A percentile compares a stretch with the other conserved stretches of the same genome.
These are phyloP conservation scores for Pestalotiopsis sp. DNA, from an alignment of 2,329 filamentous ascomycete genomes.

Conservation along the genomic window DNA sequence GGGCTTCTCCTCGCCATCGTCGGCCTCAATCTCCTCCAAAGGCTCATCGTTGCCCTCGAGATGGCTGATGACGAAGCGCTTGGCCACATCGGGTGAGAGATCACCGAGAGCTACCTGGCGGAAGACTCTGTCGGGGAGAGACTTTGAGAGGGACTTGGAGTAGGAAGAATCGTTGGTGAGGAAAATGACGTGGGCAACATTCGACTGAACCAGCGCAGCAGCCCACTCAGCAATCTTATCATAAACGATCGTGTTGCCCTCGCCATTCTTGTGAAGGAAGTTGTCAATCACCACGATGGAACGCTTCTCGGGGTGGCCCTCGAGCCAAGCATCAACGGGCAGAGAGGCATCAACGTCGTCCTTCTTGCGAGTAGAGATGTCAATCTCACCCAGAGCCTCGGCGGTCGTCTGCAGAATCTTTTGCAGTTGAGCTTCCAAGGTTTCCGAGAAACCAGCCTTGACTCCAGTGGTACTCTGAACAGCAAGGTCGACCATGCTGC, in stretches of 20 bases:
- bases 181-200: conserved; percentile 93
- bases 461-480: conserved; percentile 92
- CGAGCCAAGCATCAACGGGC: conserved; percentile 83
- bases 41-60: conserved; percentile 56
- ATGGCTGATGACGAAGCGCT: conserved; percentile 86
- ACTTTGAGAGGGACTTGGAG: conserved; percentile 83
- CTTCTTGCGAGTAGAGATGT: conserved; percentile 69
- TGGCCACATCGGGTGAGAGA: conserved; percentile 82
- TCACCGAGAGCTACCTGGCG: conserved; percentile 84
- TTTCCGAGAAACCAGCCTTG: conserved; percentile 93
- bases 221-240: conserved; percentile 90
- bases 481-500: conserved; percentile 88
- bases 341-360: conserved; percentile 73
- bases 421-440: conserved; percentile 81
- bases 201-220: conserved; percentile 79
- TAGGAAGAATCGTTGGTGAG: conserved; percentile 88
- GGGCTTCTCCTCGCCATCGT: conserved; percentile 24
- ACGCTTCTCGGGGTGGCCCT: conserved; percentile 82
- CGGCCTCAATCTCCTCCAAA: conserved; percentile 30
- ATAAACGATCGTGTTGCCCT: conserved; percentile 68
- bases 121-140: conserved; percentile 89
- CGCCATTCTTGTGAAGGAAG: conserved; percentile 75
- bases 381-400: conserved; percentile 76
- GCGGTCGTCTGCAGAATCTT: conserved; percentile 90
- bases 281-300: conserved; percentile 91